Base-by-base conservation (phyloP, 495 filamentous ascomycete species). In the Hypoxylon perforatum region DNA sequence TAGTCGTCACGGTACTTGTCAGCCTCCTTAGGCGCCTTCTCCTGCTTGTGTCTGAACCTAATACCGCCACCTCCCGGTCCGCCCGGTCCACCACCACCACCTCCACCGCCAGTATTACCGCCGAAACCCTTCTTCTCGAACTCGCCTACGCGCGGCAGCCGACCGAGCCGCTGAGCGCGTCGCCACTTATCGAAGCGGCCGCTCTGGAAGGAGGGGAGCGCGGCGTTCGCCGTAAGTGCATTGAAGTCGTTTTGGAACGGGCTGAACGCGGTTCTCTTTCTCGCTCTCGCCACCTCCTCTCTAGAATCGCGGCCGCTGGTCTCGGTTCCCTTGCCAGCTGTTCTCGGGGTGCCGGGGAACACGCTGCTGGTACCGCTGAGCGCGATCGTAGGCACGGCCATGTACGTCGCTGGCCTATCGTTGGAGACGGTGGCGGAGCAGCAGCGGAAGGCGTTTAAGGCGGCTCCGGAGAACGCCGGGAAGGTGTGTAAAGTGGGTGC, bases 181-280 rank as follows among this genome's bases (percentile, higher is more conserved):
- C 89, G 89, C 95, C 95, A 99, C 23, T 84, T 85, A 60, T 97
- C 92, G 77, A 97, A 99, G 25, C 96, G 88, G 36, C 96, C 95
- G 74, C 90, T 94, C 67, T 93, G 88, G 86, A 98, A 97, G 63
- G 83, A 89, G 44, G 95, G n/a, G n/a, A n/a, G 21, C 0, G 70
- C 73, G 7, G 84, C 82, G 0, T 38, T 66, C 1, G 36, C 65
- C 0, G 75, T 86, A 7, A 62, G 65, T 4, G 8, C 57, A 0
- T 83, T 79, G 71, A 87, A 87, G 73, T 78, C 81, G 0, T 28
- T 80, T 3, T 53, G 81, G 39, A 87, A 86, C 75, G 66, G 72
- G 0, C 11, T 77, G 14, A 85, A 82, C 68, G 69, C 77, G 0
- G 66, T 87, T 3, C 68, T 86, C 0, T 80, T 82, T 48, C 52